Conservation (phyloP, 768 basidiomycete genomes). For the Suillus sp. region DNA sequence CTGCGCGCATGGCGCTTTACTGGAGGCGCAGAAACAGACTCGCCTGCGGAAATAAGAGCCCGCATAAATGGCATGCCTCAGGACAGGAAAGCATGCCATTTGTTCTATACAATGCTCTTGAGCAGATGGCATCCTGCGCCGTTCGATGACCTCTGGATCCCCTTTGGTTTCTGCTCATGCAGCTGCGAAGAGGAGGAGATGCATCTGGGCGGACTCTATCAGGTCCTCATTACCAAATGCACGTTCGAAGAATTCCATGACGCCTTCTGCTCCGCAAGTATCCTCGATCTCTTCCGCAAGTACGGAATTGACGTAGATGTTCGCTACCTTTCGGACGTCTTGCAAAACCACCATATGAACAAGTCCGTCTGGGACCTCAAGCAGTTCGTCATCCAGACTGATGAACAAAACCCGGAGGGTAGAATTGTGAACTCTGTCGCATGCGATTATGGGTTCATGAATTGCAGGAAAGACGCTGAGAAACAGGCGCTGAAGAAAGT, state of each 20-base stretch:
- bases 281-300: constrained; percentile 14
- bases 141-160: constrained; percentile 15
- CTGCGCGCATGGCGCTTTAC: constrained; percentile 14
- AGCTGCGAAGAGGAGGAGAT: constrained; percentile 15
- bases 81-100: constrained; percentile 7
- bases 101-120: constrained; percentile 10
- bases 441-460: constrained; percentile 21
- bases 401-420: background rate
- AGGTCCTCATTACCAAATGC: constrained; percentile 11
- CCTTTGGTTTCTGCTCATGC: constrained; percentile 25
- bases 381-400: background rate
- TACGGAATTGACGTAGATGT: constrained; percentile 1
- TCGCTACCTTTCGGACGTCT: constrained; percentile 8
- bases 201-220: constrained; percentile 1
- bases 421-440: background rate
- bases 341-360: background rate
- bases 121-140: constrained; percentile 5
- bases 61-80: background rate
- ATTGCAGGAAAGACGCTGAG: constrained; percentile 15
- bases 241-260: constrained; percentile 19
- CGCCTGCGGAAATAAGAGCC: constrained; percentile 1
- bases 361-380: constrained; percentile 22
- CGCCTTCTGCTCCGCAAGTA: constrained; percentile 3
- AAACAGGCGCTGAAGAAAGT: constrained; percentile 29
- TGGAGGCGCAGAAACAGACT: constrained; percentile 13